A percentile compares a stretch with the other conserved stretches of the same genome.
These are phyloP conservation scores for Aaosphaeria arxii DNA, from an alignment of 2,329 filamentous ascomycete species.

Conservation along the genomic window DNA sequence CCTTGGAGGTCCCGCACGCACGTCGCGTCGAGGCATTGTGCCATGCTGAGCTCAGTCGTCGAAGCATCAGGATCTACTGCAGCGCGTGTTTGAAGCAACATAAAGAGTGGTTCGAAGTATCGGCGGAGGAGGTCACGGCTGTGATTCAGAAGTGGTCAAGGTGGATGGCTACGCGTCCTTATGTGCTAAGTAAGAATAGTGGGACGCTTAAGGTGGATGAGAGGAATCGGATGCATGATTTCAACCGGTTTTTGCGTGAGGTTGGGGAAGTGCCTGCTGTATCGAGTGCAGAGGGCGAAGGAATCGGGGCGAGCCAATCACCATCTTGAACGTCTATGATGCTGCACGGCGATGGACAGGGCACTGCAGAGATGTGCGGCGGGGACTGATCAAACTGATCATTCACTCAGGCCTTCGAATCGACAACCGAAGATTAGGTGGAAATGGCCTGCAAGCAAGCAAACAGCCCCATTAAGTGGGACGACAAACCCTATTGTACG, in stretches of 20 bases:
- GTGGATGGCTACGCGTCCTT: slow-evolving; percentile 7
- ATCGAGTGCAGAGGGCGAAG: background rate
- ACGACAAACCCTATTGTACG: too few species aligned
- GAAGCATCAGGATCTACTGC: slow-evolving; percentile 7
- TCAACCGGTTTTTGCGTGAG: slow-evolving; percentile 5
- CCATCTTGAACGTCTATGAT: too few species aligned
- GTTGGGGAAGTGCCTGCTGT: slow-evolving; percentile 4
- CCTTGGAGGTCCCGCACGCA: slow-evolving; percentile 5
- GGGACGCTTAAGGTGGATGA: slow-evolving; percentile 5
- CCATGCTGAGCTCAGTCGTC: slow-evolving; percentile 9
- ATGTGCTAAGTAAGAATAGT: slow-evolving; percentile 1
- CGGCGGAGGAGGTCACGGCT: slow-evolving; percentile 2
- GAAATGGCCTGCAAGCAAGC: too few species aligned
- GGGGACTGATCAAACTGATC: too few species aligned
- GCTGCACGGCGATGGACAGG: too few species aligned
- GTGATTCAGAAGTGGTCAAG: slow-evolving; percentile 9
- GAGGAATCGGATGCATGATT: slow-evolving; percentile 1
- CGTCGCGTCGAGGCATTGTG: slow-evolving; percentile 11
- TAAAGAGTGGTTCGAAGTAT: slow-evolving; percentile 7
- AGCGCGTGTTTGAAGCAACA: slow-evolving; percentile 10
- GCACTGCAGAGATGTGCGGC: too few species aligned
- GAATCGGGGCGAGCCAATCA: background rate
- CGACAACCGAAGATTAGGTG: too few species aligned
- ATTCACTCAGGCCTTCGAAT: too few species aligned
- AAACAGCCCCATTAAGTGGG: too few species aligned